Percentiles rank a stretch among this genome's conserved stretches.
These are phyloP conservation scores for Amphicarpaea edgeworthii DNA, from an alignment of 306 rosid genomes.

Conservation along the genomic window DNA sequence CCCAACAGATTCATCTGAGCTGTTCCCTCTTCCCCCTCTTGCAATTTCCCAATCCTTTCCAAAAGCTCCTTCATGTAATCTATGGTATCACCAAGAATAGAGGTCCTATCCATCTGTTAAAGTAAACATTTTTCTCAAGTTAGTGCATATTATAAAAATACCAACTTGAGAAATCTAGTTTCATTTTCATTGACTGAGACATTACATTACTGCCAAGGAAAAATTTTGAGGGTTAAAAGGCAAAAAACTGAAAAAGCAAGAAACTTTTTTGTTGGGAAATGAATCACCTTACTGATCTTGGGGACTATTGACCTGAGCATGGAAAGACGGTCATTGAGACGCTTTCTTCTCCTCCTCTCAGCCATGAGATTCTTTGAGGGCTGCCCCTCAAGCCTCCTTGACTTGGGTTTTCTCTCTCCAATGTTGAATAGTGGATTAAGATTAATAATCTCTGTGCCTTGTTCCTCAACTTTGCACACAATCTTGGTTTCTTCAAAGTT, in stretches of 20 bases:
- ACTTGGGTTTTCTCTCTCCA: slow-evolving; percentile 54
- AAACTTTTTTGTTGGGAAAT: background rate
- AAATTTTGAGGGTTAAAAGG: background rate
- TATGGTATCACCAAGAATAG: slow-evolving; percentile 32
- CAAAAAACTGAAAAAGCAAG: background rate
- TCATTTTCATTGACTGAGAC: background rate
- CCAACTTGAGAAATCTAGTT: slow-evolving; percentile 12
- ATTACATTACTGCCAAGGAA: background rate
- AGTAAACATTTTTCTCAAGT: slow-evolving; percentile 33
- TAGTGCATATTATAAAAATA: background rate
- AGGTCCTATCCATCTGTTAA: slow-evolving; percentile 26
- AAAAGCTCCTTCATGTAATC: slow-evolving; percentile 31
- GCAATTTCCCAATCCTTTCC: slow-evolving; percentile 68
- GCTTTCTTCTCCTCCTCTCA: slow-evolving; percentile 84
- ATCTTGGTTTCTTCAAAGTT: slow-evolving; percentile 50
- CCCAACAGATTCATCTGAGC: slow-evolving; percentile 54
- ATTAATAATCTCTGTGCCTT: slow-evolving; percentile 47
- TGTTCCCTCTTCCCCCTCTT: slow-evolving; percentile 64
- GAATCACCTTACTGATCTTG: slow-evolving; percentile 82
- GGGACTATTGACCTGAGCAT: slow-evolving; percentile 95
- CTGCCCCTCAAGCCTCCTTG: slow-evolving; percentile 75
- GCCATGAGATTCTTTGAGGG: slow-evolving; percentile 97
- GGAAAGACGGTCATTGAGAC: slow-evolving; percentile 85
- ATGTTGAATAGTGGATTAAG: slow-evolving; percentile 57
- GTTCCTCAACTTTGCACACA: slow-evolving; percentile 69